Percentiles rank a stretch among this genome's conserved stretches.
These are phyloP conservation scores for Alternaria solani DNA, from an alignment of 2,329 filamentous ascomycete species.

Conservation along the genomic window DNA sequence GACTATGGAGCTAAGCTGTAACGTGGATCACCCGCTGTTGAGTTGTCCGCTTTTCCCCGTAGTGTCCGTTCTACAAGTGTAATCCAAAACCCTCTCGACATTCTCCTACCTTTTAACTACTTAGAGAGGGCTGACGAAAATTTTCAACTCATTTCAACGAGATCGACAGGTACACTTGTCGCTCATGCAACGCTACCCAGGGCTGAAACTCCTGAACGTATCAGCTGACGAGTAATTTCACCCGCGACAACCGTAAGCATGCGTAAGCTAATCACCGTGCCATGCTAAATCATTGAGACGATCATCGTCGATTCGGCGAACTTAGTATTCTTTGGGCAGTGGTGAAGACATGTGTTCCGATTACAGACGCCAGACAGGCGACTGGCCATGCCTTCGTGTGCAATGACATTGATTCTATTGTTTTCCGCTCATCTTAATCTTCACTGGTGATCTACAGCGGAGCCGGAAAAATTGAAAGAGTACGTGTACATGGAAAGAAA, in stretches of 20 bases:
- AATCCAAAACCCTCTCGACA: background rate
- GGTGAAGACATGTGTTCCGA: background rate
- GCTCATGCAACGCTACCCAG: background rate
- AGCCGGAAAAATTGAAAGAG: too few species aligned
- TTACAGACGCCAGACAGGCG: background rate
- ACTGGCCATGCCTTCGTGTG: background rate
- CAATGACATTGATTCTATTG: background rate
- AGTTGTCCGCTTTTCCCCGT: background rate
- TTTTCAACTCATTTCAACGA: background rate
- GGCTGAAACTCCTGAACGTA: background rate
- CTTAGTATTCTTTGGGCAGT: background rate
- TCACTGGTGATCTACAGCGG: too few species aligned
- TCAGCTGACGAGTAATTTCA: background rate
- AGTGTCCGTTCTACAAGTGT: background rate
- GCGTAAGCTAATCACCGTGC: background rate
- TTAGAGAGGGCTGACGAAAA: background rate
- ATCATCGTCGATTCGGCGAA: background rate
- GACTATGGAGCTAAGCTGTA: background rate
- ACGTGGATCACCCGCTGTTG: background rate
- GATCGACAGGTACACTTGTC: background rate
- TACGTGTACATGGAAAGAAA: too few species aligned
- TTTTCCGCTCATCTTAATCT: too few species aligned
- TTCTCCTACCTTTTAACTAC: background rate
- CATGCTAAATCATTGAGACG: too few species aligned
- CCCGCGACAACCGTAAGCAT: background rate